A percentile compares a stretch with the other conserved stretches of the same genome.
Conservation (phyloP, 2,329 filamentous ascomycete species). For the Blastomyces silverae region DNA sequence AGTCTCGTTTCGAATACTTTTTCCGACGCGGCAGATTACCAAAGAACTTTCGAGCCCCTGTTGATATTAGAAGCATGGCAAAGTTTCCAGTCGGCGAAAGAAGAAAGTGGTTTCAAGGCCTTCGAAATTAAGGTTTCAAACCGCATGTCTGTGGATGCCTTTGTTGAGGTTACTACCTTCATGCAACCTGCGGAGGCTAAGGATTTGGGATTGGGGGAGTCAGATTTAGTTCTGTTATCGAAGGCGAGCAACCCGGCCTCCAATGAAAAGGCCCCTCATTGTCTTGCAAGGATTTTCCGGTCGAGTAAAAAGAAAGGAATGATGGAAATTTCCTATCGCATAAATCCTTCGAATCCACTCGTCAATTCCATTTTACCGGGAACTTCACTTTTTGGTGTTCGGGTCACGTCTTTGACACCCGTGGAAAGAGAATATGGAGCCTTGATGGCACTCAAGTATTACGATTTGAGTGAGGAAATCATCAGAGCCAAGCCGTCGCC, state of each 20-base stretch:
- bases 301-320: constrained; percentile 73
- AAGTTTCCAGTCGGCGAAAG: constrained; percentile 80
- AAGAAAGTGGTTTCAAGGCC: constrained; percentile 71
- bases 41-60: constrained; percentile 82
- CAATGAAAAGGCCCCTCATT: constrained; percentile 63
- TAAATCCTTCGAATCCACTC: constrained; percentile 60
- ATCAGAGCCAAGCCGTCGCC: constrained; percentile 83
- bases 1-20: constrained; percentile 72
- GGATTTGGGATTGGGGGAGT: constrained; percentile 68
- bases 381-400: constrained; percentile 63
- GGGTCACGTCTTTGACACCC: constrained; percentile 87
- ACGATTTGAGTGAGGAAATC: constrained; percentile 91
- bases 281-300: constrained; percentile 75
- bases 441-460: constrained; percentile 83
- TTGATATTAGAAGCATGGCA: constrained; percentile 94
- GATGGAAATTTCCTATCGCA: constrained; percentile 78
- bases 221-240: constrained; percentile 83
- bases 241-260: constrained; percentile 63
- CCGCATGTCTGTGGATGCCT: constrained; percentile 84
- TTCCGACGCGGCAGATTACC: constrained; percentile 67
- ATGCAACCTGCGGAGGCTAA: constrained; percentile 65
- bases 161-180: constrained; percentile 81
- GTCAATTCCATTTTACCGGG: constrained; percentile 62
- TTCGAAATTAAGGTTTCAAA: constrained; percentile 85
- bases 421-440: constrained; percentile 94